Conservation (phyloP, 495 filamentous ascomycete species). For the Bathelium albidoporum region DNA sequence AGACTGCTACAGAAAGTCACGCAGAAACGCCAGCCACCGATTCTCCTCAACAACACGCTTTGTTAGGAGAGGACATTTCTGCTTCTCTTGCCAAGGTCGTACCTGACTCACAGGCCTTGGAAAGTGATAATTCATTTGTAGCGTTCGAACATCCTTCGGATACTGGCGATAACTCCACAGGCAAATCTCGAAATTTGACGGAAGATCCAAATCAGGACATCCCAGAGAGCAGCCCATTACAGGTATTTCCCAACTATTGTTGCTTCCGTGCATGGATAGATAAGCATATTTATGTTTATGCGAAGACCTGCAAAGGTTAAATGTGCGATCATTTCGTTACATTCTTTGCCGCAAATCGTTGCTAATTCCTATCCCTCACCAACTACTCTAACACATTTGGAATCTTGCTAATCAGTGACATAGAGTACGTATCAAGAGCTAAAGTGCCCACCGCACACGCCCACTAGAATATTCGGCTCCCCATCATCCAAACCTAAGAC, state of each 20-base stretch:
- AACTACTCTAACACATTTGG: not conserved
- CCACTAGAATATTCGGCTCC: not conserved
- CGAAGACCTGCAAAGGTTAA: not conserved
- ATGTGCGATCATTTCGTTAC: constrained; percentile 1
- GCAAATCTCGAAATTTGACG: not conserved
- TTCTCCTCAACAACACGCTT: not conserved
- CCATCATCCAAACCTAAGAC: not conserved
- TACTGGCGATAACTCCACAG: not conserved
- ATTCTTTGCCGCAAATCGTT: not conserved
- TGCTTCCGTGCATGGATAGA: not conserved
- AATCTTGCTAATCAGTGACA: not conserved
- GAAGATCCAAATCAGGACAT: not conserved
- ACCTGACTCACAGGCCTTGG: not conserved
- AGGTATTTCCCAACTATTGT: not conserved
- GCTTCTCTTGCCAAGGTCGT: not conserved
- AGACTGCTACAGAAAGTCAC: not conserved
- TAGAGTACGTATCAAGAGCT: not conserved
- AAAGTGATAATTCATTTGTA: not conserved
- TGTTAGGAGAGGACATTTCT: not conserved
- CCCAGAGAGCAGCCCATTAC: constrained; percentile 1
- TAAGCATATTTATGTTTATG: not conserved
- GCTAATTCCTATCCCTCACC: not conserved
- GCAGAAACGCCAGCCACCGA: not conserved
- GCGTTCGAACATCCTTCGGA: not conserved
- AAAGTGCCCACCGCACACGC: not conserved